Evolutionary conservation across 2,329 filamentous ascomycete genomes (phyloP).

Genomic region (Daldinia eschscholtzii): DNA sequence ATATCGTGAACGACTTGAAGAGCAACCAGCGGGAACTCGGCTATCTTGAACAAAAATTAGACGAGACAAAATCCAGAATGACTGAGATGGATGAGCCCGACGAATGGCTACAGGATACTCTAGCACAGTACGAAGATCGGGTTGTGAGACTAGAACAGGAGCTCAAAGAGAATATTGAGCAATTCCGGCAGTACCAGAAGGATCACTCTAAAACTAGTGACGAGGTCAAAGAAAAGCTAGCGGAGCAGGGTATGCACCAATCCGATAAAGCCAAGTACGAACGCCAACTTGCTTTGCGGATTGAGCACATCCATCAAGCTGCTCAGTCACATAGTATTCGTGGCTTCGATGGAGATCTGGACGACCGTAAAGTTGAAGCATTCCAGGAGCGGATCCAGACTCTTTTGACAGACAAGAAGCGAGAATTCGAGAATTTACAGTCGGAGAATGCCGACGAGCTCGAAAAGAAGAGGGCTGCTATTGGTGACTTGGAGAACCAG

Average conservation of each 20-base stretch:
- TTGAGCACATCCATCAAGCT: slow-evolving; percentile 81
- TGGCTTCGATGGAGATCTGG: slow-evolving; percentile 84
- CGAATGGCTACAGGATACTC: slow-evolving; percentile 75
- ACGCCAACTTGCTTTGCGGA: slow-evolving; percentile 78
- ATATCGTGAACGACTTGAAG: slow-evolving; percentile 79
- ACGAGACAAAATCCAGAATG: slow-evolving; percentile 77
- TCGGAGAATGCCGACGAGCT: slow-evolving; percentile 80
- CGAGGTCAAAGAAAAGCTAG: slow-evolving; percentile 65
- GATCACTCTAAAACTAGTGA: slow-evolving; percentile 61
- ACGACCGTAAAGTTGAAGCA: slow-evolving; percentile 77
- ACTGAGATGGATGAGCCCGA: slow-evolving; percentile 84
- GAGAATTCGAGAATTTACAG: slow-evolving; percentile 79
- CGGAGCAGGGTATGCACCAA: slow-evolving; percentile 81
- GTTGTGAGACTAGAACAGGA: slow-evolving; percentile 75
- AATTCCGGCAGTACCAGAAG: slow-evolving; percentile 74
- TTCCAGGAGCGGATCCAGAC: slow-evolving; percentile 85
- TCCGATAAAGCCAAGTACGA: slow-evolving; percentile 91
- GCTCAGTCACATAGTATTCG: slow-evolving; percentile 83
- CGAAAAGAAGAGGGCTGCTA: slow-evolving; percentile 75
- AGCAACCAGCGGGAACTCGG: slow-evolving; percentile 81
- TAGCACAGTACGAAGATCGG: slow-evolving; percentile 82
- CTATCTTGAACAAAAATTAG: slow-evolving; percentile 74
- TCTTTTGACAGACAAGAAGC: slow-evolving; percentile 81
- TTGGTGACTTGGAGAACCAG: slow-evolving; percentile 80
- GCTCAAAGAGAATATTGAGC: slow-evolving; percentile 70